Conservation (phyloP, 2,329 filamentous ascomycete species). For the Teratosphaeria pseudoeucalypti region DNA sequence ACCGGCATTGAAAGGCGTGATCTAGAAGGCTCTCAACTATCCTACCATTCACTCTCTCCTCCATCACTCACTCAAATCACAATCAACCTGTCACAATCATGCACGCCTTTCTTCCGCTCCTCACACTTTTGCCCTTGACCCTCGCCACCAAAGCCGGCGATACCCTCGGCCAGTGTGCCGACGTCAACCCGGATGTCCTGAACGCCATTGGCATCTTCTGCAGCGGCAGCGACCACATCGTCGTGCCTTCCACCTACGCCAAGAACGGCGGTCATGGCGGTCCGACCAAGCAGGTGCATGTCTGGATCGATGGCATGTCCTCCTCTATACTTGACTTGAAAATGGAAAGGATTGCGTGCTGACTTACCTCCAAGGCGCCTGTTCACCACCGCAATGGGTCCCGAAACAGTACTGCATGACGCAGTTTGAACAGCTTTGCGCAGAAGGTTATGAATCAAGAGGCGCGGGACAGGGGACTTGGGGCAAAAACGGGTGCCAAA, state of each 20-base stretch:
- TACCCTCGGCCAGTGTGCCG: neutral
- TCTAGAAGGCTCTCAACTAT: neutral
- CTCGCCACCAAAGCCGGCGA: neutral
- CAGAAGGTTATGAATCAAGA: neutral
- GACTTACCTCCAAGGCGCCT: neutral
- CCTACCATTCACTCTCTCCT: neutral
- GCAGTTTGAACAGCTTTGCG: neutral
- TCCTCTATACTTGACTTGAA: too few species aligned
- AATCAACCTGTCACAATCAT: neutral
- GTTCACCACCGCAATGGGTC: neutral
- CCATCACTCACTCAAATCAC: neutral
- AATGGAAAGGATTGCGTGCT: neutral
- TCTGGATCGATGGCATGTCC: neutral
- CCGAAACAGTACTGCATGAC: neutral
- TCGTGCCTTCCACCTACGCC: constrained; percentile 48
- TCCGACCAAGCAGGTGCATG: neutral
- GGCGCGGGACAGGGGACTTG: neutral
- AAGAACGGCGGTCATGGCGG: constrained; percentile 37
- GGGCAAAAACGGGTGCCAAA: neutral
- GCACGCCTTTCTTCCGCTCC: neutral
- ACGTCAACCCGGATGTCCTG: neutral
- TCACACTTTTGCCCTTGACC: neutral
- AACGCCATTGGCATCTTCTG: neutral
- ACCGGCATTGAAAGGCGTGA: neutral
- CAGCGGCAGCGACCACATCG: constrained; percentile 50